A percentile compares a stretch with the other conserved stretches of the same genome.
phyloP scores from a whole-genome alignment of 306 rosid genomes.

The Vigna unguiculata region DNA sequence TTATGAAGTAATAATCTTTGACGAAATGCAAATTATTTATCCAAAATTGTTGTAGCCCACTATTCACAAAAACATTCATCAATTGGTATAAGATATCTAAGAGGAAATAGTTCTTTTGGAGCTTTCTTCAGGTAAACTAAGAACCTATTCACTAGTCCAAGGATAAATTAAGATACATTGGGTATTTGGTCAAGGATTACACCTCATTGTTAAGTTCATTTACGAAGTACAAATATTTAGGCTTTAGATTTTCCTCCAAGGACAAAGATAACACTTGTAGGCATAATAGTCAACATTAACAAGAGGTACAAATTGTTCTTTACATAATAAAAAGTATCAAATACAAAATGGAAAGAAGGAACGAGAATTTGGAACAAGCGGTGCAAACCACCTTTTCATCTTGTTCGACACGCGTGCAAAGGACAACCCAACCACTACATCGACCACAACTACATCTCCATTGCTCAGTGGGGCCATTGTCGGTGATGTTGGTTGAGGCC shows the following conservation, averaged over 20 bases:
- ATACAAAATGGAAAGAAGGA: not conserved
- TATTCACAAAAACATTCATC: conserved; percentile 88
- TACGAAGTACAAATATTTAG: conserved; percentile 89
- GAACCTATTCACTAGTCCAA: conserved; percentile 89
- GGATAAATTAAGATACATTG: conserved; percentile 91
- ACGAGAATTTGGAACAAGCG: not conserved
- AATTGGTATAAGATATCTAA: conserved; percentile 82
- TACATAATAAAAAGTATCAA: not conserved
- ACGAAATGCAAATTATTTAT: conserved; percentile 81
- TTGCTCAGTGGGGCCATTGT: too few species aligned
- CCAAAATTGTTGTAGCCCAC: conserved; percentile 94
- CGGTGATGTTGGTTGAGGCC: too few species aligned
- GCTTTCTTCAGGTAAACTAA: conserved; percentile 94
- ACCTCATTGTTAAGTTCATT: conserved; percentile 93
- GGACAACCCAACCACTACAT: too few species aligned
- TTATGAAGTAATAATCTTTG: conserved; percentile 73
- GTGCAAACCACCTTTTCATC: too few species aligned
- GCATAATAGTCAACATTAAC: conserved; percentile 40
- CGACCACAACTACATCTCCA: too few species aligned
- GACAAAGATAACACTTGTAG: conserved; percentile 89
- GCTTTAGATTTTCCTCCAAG: conserved; percentile 90
- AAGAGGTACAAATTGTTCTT: conserved; percentile 20
- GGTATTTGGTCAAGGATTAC: conserved; percentile 88
- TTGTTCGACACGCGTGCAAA: too few species aligned
- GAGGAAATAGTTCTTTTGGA: conserved; percentile 95